Evolutionary conservation across 768 basidiomycete species (phyloP), one percentile per base, ranked within the genome.

Genomic region (Lentinula raphanica): DNA sequence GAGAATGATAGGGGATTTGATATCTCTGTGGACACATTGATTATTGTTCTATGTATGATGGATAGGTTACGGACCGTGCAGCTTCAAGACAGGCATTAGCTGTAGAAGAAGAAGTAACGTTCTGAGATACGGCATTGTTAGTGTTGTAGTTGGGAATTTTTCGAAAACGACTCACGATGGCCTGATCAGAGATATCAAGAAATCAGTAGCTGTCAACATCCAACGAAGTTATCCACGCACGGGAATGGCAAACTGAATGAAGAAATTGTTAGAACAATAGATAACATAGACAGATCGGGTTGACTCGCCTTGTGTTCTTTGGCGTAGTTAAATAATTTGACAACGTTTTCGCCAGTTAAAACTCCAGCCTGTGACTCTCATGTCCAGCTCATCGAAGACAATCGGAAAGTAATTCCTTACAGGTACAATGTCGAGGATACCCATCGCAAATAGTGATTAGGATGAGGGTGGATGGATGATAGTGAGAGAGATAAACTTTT

Each of bases 1-100:
- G 67, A 98, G 78, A 74, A 99, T 98, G 76, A 99, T 94, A 59
- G 96, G 96, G 29, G 96, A 82, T 73, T 98, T 98, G 81, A 91
- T 84, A 72, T 98, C 97, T 63, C 92, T 92, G 66, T 45, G 57
- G 29, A 25, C 12, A 21, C 21, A 60, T 69, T 60, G 63, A 59
- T 56, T 59, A 58, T 51, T 57, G 39, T 44, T 45, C 17, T 44
- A 48, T 12, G 32, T 49, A n/a, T n/a, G 57, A 38, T 49, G 35
- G 35, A 25, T n/a, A 45, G 17, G 62, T 54, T 28, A 15, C 67
- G 48, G 66, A 92, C 91, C 94, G 87, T 51, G 96, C 96, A 58
- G 94, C 96, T 76, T 99, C 96, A 62, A 99, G 86, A 59, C 87
- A 90, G 57, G 95, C 93, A 71, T 98, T 96, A 54, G 87, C 94